phyloP scores from a whole-genome alignment of 1,139 yeast genomes.

The Blastobotrys persicus region DNA sequence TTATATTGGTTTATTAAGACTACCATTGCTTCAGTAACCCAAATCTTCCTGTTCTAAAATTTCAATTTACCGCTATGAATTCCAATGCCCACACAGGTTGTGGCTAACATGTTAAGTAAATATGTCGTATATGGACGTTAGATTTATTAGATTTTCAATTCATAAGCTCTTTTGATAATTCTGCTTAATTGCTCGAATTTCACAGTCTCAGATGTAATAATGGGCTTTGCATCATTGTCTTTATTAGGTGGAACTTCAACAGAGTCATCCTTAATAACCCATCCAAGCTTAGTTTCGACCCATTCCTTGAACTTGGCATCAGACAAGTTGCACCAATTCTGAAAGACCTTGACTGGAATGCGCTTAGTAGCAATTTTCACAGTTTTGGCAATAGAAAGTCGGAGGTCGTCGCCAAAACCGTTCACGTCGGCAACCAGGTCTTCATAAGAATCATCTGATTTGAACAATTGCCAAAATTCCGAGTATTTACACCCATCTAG shows the following conservation, averaged over 20 bases:
- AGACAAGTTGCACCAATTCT: slow-evolving; percentile 36
- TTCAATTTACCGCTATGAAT: no score
- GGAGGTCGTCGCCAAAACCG: slow-evolving; percentile 37
- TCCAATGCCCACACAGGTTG: no score
- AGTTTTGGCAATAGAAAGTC: slow-evolving; percentile 36
- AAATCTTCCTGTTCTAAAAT: no score
- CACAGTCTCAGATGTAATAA: slow-evolving; percentile 35
- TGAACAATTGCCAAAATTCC: slow-evolving; percentile 40
- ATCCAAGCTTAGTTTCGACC: slow-evolving; percentile 34
- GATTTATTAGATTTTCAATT: slow-evolving; percentile 20
- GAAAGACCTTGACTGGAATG: slow-evolving; percentile 33
- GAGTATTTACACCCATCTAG: slow-evolving; percentile 40
- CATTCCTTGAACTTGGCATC: slow-evolving; percentile 36
- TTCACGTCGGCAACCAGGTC: slow-evolving; percentile 38
- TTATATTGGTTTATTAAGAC: no score
- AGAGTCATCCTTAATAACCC: slow-evolving; percentile 32
- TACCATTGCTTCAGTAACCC: no score
- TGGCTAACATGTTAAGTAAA: no score
- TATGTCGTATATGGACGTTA: no score
- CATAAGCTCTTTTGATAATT: slow-evolving; percentile 37
- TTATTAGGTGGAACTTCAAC: slow-evolving; percentile 34
- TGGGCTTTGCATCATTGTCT: slow-evolving; percentile 36
- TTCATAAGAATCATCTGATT: slow-evolving; percentile 37
- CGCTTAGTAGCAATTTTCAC: slow-evolving; percentile 34
- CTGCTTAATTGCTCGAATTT: slow-evolving; percentile 37